Percentiles rank a stretch among this genome's conserved stretches.
These are phyloP conservation scores for Lipomyces yamadae DNA, from an alignment of 805 yeast species.

Conservation along the genomic window DNA sequence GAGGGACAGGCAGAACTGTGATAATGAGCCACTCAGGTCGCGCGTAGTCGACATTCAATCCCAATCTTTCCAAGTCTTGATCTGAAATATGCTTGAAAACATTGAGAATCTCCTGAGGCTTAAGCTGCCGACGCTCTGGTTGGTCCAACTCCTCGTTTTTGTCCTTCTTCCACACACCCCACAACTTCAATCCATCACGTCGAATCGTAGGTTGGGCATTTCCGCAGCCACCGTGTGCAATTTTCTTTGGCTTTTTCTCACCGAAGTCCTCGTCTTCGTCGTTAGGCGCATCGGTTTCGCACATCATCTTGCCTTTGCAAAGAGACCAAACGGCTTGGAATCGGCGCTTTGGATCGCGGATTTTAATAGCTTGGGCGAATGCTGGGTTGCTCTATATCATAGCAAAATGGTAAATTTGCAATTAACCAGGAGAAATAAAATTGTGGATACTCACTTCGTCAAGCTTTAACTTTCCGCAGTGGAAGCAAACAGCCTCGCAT, in stretches of 20 bases:
- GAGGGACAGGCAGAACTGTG: slow-evolving; percentile 98
- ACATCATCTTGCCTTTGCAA: slow-evolving; percentile 82
- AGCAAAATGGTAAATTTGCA: slow-evolving; percentile 10
- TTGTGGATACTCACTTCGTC: slow-evolving; percentile 65
- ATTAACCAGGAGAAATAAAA: neutral
- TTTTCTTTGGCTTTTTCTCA: slow-evolving; percentile 50
- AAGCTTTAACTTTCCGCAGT: slow-evolving; percentile 90
- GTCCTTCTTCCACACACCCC: slow-evolving; percentile 98
- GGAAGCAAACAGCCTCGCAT: slow-evolving; percentile 97
- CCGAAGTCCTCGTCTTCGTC: slow-evolving; percentile 60
- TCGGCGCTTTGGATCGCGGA: slow-evolving; percentile 92
- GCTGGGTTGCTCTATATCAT: slow-evolving; percentile 57
- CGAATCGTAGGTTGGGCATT: slow-evolving; percentile 94
- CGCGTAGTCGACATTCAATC: slow-evolving; percentile 93
- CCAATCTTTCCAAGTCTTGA: slow-evolving; percentile 79
- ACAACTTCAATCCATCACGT: slow-evolving; percentile 90
- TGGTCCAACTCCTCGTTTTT: slow-evolving; percentile 83
- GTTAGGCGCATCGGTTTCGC: slow-evolving; percentile 79
- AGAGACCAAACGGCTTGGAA: slow-evolving; percentile 96
- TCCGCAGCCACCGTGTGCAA: slow-evolving; percentile 96
- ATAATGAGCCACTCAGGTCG: slow-evolving; percentile 98
- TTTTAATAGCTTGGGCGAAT: slow-evolving; percentile 85
- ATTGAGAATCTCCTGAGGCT: slow-evolving; percentile 86
- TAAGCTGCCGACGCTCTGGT: slow-evolving; percentile 87
- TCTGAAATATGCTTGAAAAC: slow-evolving; percentile 89